Percentiles rank a stretch among this genome's conserved stretches.
Conservation (phyloP, 169 alveolate species). For the Plasmodium berghei region DNA sequence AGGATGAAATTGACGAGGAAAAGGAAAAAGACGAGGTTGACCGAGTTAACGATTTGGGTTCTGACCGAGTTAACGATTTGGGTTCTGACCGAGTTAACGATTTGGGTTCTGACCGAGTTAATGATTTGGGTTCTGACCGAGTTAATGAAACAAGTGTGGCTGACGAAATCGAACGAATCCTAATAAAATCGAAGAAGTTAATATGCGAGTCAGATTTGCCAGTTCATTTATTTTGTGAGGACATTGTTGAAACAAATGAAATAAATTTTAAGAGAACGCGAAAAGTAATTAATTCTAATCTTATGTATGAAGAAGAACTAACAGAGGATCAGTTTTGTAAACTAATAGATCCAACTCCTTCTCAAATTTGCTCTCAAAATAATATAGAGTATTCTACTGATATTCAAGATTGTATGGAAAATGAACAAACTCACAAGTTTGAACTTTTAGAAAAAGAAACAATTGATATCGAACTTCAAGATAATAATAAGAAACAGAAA, state of each 20-base stretch:
- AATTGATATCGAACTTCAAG: too few species aligned
- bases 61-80: too few species aligned
- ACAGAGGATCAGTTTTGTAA: constrained; percentile 28
- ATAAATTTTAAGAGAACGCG: constrained; percentile 39
- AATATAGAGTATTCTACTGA: too few species aligned
- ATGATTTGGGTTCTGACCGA: too few species aligned
- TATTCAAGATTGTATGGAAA: too few species aligned
- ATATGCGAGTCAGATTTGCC: constrained; percentile 35
- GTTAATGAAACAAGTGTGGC: too few species aligned
- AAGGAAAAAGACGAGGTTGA: not conserved
- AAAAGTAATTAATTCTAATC: constrained; percentile 33
- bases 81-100: too few species aligned
- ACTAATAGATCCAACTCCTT: not conserved
- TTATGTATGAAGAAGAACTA: constrained; percentile 42
- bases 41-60: too few species aligned
- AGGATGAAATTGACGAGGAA: not conserved
- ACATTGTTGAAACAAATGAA: constrained; percentile 6
- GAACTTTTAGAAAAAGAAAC: too few species aligned
- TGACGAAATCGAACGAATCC: constrained; percentile 29
- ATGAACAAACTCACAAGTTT: too few species aligned
- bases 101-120: too few species aligned
- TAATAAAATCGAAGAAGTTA: constrained; percentile 35
- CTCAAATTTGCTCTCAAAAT: not conserved
- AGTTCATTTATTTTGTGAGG: constrained; percentile 31
- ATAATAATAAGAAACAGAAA: too few species aligned